These are phyloP conservation scores for Ustilago bromivora DNA, from an alignment of 1,284 basidiomycete genomes.

Conservation along the genomic window DNA sequence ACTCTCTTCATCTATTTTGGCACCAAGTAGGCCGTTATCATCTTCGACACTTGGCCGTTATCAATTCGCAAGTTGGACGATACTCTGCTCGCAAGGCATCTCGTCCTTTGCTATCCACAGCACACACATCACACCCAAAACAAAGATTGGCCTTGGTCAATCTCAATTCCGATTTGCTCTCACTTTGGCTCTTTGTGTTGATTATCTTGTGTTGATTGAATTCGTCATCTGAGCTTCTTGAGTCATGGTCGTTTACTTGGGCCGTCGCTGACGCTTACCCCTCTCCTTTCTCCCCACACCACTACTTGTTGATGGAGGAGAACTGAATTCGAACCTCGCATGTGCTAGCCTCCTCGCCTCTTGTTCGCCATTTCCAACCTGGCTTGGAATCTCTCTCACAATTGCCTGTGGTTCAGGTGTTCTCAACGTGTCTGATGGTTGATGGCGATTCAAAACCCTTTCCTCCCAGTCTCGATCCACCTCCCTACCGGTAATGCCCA, in stretches of 20 bases:
- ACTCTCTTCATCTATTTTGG: conserved; percentile 15
- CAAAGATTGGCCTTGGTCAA: conserved; percentile 19
- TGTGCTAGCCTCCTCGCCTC: no score
- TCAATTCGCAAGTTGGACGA: not conserved
- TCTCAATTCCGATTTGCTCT: conserved; percentile 23
- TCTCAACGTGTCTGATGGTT: no score
- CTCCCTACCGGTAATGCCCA: conserved; percentile 18
- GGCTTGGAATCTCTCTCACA: no score
- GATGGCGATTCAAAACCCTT: not conserved
- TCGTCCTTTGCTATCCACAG: not conserved
- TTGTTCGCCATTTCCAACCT: no score
- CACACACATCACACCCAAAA: conserved; percentile 28
- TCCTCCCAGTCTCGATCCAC: not conserved
- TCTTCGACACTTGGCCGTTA: conserved; percentile 17
- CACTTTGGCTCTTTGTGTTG: not conserved
- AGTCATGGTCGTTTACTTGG: no score
- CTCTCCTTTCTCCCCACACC: no score
- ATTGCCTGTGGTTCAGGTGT: not conserved
- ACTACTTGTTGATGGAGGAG: no score
- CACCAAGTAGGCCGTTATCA: not conserved
- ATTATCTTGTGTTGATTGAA: not conserved
- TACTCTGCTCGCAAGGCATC: not conserved
- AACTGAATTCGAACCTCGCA: not conserved
- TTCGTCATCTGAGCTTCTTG: not conserved
- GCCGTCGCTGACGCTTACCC: no score